Evolutionary conservation across 73 alveolate species (phyloP).

Genomic region (Stentor coeruleus): DNA sequence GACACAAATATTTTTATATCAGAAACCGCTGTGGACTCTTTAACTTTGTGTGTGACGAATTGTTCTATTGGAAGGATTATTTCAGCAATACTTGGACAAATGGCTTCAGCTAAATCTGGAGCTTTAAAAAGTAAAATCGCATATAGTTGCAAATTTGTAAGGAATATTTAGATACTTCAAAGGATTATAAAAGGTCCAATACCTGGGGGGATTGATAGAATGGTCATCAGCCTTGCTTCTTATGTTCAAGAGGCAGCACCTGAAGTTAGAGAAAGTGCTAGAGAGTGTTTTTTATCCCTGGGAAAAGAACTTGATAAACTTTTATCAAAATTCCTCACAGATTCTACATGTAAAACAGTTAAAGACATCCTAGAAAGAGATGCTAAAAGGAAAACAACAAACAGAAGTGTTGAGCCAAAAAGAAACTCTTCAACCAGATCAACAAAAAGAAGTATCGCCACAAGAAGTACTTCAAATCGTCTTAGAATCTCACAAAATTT

Average conservation of each 20-base stretch:
- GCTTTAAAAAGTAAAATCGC: background rate
- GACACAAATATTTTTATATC: background rate
- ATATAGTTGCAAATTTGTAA: background rate
- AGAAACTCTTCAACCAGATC: background rate
- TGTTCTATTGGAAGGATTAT: background rate
- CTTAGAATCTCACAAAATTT: background rate
- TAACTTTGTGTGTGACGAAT: background rate
- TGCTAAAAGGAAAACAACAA: background rate
- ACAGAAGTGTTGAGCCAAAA: background rate
- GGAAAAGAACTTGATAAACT: background rate
- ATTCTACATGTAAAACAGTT: background rate
- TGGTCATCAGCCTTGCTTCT: background rate
- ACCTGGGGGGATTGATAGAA: background rate
- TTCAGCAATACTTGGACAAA: background rate
- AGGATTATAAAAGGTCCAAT: background rate
- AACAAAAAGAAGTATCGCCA: background rate
- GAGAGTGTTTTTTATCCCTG: background rate
- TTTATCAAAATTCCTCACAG: background rate
- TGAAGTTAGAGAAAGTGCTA: background rate
- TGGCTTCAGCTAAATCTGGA: background rate
- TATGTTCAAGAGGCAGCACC: background rate
- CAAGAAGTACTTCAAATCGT: background rate
- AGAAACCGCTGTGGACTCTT: background rate
- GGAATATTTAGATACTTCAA: background rate
- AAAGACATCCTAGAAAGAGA: background rate